Evolutionary conservation across 805 yeast species (phyloP).

Genomic region (Ogataea nitratoaversa): DNA sequence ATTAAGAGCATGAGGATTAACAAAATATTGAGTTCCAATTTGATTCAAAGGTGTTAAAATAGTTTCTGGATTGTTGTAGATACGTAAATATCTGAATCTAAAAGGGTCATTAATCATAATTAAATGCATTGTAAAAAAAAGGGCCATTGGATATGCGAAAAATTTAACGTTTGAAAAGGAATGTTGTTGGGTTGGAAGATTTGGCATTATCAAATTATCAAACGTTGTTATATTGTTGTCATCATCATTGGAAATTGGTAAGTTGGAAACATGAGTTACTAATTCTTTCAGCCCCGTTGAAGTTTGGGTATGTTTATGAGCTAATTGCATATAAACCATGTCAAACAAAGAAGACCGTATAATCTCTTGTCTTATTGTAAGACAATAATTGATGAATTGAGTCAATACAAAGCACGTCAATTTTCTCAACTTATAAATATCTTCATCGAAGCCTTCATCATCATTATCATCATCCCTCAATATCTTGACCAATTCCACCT

Average conservation of each 20-base stretch:
- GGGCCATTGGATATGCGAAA: neutral
- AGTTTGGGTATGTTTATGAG: neutral
- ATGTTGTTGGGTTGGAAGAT: too few relatives aligned
- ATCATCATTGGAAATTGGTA: neutral
- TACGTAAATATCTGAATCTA: constrained; percentile 17
- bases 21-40: constrained; percentile 15
- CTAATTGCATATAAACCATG: neutral
- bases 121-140: constrained; percentile 18
- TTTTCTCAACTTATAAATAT: neutral
- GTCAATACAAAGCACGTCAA: neutral
- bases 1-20: constrained; percentile 22
- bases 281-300: neutral
- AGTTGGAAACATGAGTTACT: neutral
- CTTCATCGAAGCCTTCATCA: neutral
- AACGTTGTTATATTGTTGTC: neutral
- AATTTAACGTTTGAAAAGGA: too few relatives aligned
- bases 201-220: too few relatives aligned
- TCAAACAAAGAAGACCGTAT: neutral
- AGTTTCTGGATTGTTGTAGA: constrained; percentile 15
- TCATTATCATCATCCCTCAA: neutral
- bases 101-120: constrained; percentile 24
- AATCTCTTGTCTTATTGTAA: neutral
- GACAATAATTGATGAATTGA: neutral
- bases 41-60: constrained; percentile 19
- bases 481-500: neutral